phyloP scores from a whole-genome alignment of 2,329 filamentous ascomycete species.

The Claviceps sp. region DNA sequence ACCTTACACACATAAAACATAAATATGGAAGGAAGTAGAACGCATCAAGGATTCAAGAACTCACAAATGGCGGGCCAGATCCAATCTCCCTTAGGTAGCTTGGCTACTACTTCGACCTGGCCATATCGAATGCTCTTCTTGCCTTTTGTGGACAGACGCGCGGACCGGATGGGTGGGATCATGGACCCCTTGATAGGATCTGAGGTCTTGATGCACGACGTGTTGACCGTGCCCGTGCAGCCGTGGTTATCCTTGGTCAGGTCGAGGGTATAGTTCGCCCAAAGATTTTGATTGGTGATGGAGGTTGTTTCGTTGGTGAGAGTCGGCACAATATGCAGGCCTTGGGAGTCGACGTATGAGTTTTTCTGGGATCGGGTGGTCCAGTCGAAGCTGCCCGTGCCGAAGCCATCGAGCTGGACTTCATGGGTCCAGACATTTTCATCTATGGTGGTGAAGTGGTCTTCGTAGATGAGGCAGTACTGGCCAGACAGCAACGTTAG shows the following conservation, averaged over 20 bases:
- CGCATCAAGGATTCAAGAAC: constrained; percentile 3
- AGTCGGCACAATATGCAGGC: constrained; percentile 43
- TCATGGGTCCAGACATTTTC: constrained; percentile 34
- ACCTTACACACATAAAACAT: too few species aligned
- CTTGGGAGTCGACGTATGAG: constrained; percentile 31
- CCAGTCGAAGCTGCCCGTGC: constrained; percentile 41
- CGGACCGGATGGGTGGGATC: constrained; percentile 35
- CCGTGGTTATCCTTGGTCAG: constrained; percentile 23
- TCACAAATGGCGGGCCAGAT: constrained; percentile 35
- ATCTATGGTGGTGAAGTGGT: constrained; percentile 33
- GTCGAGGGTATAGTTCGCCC: constrained; percentile 29
- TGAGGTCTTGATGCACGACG: constrained; percentile 25
- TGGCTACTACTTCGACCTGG: constrained; percentile 38
- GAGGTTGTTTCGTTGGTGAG: constrained; percentile 28
- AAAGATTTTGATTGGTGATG: constrained; percentile 25
- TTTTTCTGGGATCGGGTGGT: constrained; percentile 35
- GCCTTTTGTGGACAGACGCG: constrained; percentile 27
- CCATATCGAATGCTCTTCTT: constrained; percentile 11
- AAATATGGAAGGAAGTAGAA: too few species aligned
- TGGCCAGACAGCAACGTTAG: constrained; percentile 8
- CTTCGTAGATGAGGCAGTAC: constrained; percentile 38
- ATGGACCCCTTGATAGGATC: constrained; percentile 30
- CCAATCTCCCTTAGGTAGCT: constrained; percentile 40
- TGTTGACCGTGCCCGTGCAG: constrained; percentile 25
- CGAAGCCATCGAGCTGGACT: constrained; percentile 29